Evolutionary conservation across 495 filamentous ascomycete genomes (phyloP).

Genomic region (Parachaetomium inaequale): DNA sequence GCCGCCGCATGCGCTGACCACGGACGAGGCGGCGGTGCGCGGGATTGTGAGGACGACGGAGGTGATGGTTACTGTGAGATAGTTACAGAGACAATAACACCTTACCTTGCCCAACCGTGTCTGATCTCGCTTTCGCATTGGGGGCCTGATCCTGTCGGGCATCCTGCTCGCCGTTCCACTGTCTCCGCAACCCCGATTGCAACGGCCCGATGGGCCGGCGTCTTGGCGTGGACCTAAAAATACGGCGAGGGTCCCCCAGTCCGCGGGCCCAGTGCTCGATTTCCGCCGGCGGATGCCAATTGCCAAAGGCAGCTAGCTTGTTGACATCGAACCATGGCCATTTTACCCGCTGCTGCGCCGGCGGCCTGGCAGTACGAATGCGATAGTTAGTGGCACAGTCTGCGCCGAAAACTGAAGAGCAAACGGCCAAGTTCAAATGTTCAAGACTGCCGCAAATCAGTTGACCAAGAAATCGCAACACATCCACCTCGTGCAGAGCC

Average conservation of each 20-base stretch:
- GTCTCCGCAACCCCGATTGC: background rate
- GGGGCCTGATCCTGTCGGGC: background rate
- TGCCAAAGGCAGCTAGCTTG: background rate
- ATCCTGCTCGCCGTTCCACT: background rate
- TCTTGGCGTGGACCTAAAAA: background rate
- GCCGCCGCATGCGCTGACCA: background rate
- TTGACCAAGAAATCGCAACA: no score
- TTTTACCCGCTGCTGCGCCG: background rate
- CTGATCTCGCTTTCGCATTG: no score
- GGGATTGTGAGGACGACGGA: constrained; percentile 19
- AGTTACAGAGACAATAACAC: background rate
- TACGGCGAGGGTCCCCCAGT: background rate
- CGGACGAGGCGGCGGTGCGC: background rate
- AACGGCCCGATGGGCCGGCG: background rate
- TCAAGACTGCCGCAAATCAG: no score
- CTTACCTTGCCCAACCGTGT: background rate
- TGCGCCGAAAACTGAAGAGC: no score
- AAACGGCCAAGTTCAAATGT: no score
- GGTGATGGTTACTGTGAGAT: constrained; percentile 5
- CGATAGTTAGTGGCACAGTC: no score
- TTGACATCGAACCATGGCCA: background rate
- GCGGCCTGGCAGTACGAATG: no score
- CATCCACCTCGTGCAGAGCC: no score
- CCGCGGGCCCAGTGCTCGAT: background rate
- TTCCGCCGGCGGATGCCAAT: background rate